Conservation (phyloP, 129 eudicot species). For the Pulicaria dysenterica region DNA sequence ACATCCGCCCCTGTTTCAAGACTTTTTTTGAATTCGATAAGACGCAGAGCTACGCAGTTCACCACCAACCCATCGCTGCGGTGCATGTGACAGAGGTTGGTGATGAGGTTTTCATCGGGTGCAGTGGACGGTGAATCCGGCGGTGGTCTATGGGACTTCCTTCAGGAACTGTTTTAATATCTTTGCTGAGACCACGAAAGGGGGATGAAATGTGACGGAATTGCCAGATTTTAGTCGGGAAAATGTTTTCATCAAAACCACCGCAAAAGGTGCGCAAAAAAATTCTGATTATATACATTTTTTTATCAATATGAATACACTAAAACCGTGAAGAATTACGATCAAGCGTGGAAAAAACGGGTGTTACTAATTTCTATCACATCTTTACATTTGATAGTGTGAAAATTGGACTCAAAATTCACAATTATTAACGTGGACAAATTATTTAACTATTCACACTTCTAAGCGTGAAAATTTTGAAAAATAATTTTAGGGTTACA, state of each 20-base stretch:
- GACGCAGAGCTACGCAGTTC: conserved; percentile 81
- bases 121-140: conserved; percentile 73
- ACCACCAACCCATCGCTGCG: conserved; percentile 63
- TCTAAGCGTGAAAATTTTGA: no score
- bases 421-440: no score
- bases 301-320: no score
- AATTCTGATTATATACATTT: no score
- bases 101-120: conserved; percentile 68
- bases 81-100: conserved; percentile 79
- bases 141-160: conserved; percentile 83
- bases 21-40: conserved; percentile 67
- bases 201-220: conserved; percentile 42
- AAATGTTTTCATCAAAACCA: conserved; percentile 54
- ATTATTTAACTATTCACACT: no score
- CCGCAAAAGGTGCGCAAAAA: no score
- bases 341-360: no score
- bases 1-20: conserved; percentile 49
- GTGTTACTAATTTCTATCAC: no score
- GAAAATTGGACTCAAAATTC: no score
- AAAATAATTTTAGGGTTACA: no score
- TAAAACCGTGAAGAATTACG: no score
- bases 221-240: conserved; percentile 58
- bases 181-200: conserved; percentile 63
- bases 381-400: no score
- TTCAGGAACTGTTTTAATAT: conserved; percentile 88